Conservation (phyloP, 1,284 basidiomycete species). For the Cryptococcus jaspeensis region DNA sequence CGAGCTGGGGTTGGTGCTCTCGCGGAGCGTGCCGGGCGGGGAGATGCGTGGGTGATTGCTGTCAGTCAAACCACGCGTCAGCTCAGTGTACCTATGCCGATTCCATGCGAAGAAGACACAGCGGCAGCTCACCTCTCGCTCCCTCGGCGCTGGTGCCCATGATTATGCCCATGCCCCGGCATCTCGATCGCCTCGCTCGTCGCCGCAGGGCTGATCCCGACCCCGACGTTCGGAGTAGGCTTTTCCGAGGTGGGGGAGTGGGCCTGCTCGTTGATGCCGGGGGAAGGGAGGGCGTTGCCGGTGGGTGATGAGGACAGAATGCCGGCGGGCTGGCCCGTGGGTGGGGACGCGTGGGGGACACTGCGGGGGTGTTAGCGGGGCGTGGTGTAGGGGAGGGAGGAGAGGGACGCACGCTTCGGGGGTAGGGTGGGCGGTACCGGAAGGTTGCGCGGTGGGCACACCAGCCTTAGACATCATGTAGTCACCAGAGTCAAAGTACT, state of each 20-base stretch:
- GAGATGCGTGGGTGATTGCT: constrained; percentile 37
- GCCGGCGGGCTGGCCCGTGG: constrained; percentile 26
- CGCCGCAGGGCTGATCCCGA: constrained; percentile 43
- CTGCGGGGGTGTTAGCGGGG: constrained; percentile 16
- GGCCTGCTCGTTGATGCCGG: constrained; percentile 12
- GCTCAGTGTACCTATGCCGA: background rate
- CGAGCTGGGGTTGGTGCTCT: constrained; percentile 31
- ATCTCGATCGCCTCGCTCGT: constrained; percentile 41
- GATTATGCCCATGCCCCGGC: constrained; percentile 19
- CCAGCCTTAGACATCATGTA: constrained; percentile 95
- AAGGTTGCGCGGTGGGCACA: constrained; percentile 75
- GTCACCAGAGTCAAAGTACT: constrained; percentile 97
- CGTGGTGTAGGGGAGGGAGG: background rate
- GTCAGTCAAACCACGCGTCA: background rate
- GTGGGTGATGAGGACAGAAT: constrained; percentile 47
- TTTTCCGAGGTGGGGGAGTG: constrained; percentile 20
- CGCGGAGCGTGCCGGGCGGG: constrained; percentile 41
- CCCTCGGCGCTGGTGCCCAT: constrained; percentile 31
- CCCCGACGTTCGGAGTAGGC: constrained; percentile 32
- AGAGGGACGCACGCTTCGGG: constrained; percentile 78
- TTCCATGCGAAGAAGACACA: background rate
- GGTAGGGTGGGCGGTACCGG: constrained; percentile 91
- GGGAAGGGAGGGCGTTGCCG: constrained; percentile 23
- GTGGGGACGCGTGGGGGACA: constrained; percentile 49
- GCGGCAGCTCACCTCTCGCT: constrained; percentile 36